Percentiles rank a stretch among this genome's conserved stretches.
These are phyloP conservation scores for Elymus sibiricus DNA, from an alignment of 176 grass and related monocot genomes.

Conservation along the genomic window DNA sequence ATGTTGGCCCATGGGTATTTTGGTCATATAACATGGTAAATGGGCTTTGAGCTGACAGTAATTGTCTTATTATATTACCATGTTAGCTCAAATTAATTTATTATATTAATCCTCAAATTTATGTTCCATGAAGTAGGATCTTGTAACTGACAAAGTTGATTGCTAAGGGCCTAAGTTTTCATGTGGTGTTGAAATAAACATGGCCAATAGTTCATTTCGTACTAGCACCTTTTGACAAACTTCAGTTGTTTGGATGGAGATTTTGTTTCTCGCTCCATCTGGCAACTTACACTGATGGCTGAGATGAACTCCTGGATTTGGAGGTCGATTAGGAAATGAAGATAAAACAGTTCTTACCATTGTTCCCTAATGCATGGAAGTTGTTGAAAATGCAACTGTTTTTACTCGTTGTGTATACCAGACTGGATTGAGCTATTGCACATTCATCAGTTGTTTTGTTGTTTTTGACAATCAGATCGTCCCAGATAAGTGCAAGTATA, in stretches of 20 bases:
- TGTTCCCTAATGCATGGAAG: background rate
- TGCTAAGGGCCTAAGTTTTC: background rate
- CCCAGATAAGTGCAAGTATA: slow-evolving; percentile 74
- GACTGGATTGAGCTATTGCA: background rate
- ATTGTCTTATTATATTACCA: no score
- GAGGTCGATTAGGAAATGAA: background rate
- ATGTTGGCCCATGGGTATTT: no score
- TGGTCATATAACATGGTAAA: no score
- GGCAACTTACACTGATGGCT: background rate
- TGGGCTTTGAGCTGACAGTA: no score
- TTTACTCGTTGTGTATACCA: background rate
- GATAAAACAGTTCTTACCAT: slow-evolving; percentile 2
- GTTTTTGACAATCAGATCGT: slow-evolving; percentile 50
- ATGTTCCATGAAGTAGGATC: slow-evolving; percentile 3
- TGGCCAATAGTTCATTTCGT: background rate
- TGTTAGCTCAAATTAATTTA: no score
- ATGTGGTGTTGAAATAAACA: background rate
- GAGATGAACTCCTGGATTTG: background rate
- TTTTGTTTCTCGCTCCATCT: background rate
- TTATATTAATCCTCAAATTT: background rate
- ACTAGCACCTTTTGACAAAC: background rate
- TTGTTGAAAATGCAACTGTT: background rate
- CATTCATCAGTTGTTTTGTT: slow-evolving; percentile 16
- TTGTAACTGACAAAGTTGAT: background rate
- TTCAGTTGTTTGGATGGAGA: background rate